Conservation (phyloP, 2,329 filamentous ascomycete species). For the Graphilbum ipis-grandicollis region DNA sequence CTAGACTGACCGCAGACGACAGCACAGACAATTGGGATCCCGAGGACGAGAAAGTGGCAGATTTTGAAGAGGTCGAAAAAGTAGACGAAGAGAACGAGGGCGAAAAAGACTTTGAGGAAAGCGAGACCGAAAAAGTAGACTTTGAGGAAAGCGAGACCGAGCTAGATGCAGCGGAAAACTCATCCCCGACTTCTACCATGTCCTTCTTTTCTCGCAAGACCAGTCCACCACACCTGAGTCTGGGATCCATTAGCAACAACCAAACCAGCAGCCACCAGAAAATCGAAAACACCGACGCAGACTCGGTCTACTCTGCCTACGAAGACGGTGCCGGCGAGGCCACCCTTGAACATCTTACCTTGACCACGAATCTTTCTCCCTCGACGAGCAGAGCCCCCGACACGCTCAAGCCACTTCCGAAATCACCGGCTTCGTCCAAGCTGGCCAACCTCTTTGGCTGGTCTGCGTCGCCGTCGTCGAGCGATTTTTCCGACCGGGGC, state of each 20-base stretch:
- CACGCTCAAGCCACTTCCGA: conserved; percentile 22
- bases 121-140: background rate
- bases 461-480: conserved; percentile 27
- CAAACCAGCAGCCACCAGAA: conserved; percentile 5
- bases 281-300: conserved; percentile 7
- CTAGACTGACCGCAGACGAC: conserved; percentile 23
- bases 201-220: conserved; percentile 32
- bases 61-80: background rate
- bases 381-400: too few species aligned
- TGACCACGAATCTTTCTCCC: too few species aligned
- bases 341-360: too few species aligned
- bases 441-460: conserved; percentile 37
- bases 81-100: background rate
- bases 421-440: conserved; percentile 31
- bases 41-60: too few species aligned
- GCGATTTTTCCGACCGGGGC: conserved; percentile 31
- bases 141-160: background rate
- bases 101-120: background rate
- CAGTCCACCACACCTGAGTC: conserved; percentile 33
- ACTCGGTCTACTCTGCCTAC: conserved; percentile 2
- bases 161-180: background rate
- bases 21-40: background rate
- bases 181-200: conserved; percentile 16
- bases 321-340: too few species aligned
- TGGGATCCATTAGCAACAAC: conserved; percentile 15